phyloP scores from a whole-genome alignment of 345 rosid species.

The Bruguiera sexangula region DNA sequence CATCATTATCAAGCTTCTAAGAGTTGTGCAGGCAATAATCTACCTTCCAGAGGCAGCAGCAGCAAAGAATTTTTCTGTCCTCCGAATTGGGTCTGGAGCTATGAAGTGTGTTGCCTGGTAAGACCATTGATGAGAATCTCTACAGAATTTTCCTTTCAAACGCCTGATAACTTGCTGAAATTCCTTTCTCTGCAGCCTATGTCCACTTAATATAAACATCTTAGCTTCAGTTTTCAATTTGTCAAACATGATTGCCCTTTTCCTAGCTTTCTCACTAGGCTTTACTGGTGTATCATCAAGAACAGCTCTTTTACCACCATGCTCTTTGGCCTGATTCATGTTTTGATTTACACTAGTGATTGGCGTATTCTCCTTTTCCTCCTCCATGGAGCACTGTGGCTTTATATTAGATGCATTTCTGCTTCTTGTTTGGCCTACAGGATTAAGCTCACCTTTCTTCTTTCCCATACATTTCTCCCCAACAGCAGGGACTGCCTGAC shows the following conservation, averaged over 20 bases:
- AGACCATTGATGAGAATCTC: slow-evolving; percentile 95
- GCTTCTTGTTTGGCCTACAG: slow-evolving; percentile 15
- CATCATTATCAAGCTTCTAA: slow-evolving; percentile 1
- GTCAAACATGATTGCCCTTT: slow-evolving; percentile 21
- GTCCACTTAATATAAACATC: slow-evolving; percentile 71
- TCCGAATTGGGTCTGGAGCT: slow-evolving; percentile 60
- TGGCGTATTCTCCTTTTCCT: slow-evolving; percentile 42
- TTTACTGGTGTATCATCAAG: slow-evolving; percentile 24
- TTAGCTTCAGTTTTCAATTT: slow-evolving; percentile 37
- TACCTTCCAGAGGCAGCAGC: slow-evolving; percentile 47
- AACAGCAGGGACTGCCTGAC: slow-evolving; percentile 17
- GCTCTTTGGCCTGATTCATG: slow-evolving; percentile 12
- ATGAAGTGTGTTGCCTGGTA: slow-evolving; percentile 94
- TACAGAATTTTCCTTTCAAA: slow-evolving; percentile 71
- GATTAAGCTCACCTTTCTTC: slow-evolving; percentile 14
- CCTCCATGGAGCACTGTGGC: slow-evolving; percentile 19
- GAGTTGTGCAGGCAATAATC: slow-evolving; percentile 10
- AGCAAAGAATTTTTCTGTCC: slow-evolving; percentile 75
- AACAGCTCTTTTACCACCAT: slow-evolving; percentile 25
- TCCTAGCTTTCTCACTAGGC: slow-evolving; percentile 26
- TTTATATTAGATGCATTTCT: slow-evolving; percentile 14
- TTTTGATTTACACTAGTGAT: slow-evolving; percentile 26
- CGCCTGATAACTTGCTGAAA: slow-evolving; percentile 60
- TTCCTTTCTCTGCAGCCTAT: slow-evolving; percentile 62
- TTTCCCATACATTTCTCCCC: slow-evolving; percentile 22